Evolutionary conservation across 1,139 yeast genomes (phyloP).

Genomic region (Wickerhamiella pararugosa): DNA sequence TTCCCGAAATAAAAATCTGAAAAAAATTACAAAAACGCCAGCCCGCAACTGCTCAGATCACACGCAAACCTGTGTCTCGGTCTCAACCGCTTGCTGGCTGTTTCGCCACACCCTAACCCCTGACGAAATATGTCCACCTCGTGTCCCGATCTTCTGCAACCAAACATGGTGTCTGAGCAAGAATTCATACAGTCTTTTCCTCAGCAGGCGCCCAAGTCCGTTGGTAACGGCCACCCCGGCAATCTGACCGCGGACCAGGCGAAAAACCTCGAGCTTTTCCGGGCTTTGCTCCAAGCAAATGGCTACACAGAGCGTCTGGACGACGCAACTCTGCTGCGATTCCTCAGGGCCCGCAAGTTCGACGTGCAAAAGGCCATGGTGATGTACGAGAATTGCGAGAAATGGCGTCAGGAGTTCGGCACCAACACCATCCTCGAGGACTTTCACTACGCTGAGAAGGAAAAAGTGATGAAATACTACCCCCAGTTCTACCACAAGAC

Average conservation of each 20-base stretch:
- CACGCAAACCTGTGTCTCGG: no score
- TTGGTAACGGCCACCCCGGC: conserved; percentile 70
- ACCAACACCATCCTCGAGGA: conserved; percentile 73
- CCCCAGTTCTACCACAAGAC: conserved; percentile 97
- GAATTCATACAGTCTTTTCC: conserved; percentile 32
- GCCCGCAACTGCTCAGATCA: no score
- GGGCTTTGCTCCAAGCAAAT: conserved; percentile 39
- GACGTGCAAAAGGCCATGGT: conserved; percentile 62
- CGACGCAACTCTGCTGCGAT: conserved; percentile 78
- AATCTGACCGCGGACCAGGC: conserved; percentile 58
- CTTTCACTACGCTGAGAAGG: conserved; percentile 82
- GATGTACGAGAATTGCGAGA: conserved; percentile 80
- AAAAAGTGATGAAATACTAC: conserved; percentile 72
- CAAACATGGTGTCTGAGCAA: no score
- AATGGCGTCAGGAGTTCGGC: conserved; percentile 81
- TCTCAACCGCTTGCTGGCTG: no score
- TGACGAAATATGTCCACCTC: no score
- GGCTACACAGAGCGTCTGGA: conserved; percentile 70
- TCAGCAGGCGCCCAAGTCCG: conserved; percentile 46
- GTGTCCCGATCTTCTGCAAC: no score
- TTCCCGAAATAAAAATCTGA: no score
- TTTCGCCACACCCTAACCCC: no score
- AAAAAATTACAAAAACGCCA: no score
- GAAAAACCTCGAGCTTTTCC: conserved; percentile 41
- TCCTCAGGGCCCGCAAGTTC: conserved; percentile 89